Percentiles rank a stretch among this genome's conserved stretches.
phyloP scores from a whole-genome alignment of 768 basidiomycete genomes.

The Phylloporus arenicola region DNA sequence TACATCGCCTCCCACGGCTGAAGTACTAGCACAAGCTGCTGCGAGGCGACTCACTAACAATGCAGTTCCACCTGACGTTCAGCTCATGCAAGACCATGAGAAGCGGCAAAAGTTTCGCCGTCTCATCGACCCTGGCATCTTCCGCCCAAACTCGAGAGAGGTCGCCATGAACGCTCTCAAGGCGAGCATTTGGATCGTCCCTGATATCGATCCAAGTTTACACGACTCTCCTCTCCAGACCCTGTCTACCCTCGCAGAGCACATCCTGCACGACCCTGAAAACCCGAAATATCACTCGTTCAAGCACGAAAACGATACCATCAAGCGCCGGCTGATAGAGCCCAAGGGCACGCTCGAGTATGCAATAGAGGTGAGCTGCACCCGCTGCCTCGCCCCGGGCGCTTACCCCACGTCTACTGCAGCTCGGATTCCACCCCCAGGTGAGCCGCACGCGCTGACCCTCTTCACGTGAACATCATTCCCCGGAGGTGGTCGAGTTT shows the following conservation, averaged over 20 bases:
- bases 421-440: conserved; percentile 74
- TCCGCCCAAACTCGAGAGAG: conserved; percentile 61
- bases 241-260: conserved; percentile 62
- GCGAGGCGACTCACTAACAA: conserved; percentile 17
- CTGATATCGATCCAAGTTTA: neutral
- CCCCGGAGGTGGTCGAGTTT: conserved; percentile 55
- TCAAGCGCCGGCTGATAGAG: conserved; percentile 63
- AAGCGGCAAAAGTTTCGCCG: conserved; percentile 68
- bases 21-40: conserved; percentile 27
- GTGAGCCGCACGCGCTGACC: conserved; percentile 31
- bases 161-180: conserved; percentile 58
- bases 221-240: conserved; percentile 32
- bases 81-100: conserved; percentile 48
- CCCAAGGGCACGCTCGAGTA: conserved; percentile 73
- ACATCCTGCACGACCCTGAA: conserved; percentile 66
- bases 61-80: conserved; percentile 1
- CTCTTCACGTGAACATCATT: neutral
- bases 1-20: conserved; percentile 10
- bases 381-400: neutral
- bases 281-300: conserved; percentile 69
- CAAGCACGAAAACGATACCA: conserved; percentile 67
- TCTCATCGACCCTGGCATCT: conserved; percentile 73
- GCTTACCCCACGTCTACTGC: neutral
- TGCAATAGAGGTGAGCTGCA: conserved; percentile 62
- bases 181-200: conserved; percentile 33